Evolutionary conservation across 2,329 filamentous ascomycete species (phyloP).

Genomic region (Chlorencoelia australis): DNA sequence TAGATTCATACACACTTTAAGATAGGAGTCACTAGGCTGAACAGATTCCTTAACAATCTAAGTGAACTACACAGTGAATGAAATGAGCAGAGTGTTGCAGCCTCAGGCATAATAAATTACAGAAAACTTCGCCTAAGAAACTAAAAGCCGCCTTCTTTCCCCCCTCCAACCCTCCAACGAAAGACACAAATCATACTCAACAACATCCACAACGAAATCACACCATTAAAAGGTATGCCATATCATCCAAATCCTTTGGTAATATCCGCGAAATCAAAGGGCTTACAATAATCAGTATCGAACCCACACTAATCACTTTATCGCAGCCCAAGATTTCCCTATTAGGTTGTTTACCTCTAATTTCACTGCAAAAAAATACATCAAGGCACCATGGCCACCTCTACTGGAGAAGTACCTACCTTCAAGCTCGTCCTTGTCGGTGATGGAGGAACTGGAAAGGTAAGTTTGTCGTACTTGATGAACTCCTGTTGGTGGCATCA

Average conservation of each 20-base stretch:
- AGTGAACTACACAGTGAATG: no score
- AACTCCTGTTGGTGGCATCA: slow-evolving; percentile 6
- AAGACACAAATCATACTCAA: slow-evolving; percentile 24
- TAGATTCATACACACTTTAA: no score
- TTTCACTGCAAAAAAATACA: slow-evolving; percentile 15
- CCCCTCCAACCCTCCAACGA: no score
- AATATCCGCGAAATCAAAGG: background rate
- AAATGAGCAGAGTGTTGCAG: background rate
- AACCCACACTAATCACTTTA: slow-evolving; percentile 1
- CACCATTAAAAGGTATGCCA: slow-evolving; percentile 20
- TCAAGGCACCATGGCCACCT: slow-evolving; percentile 51
- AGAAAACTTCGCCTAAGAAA: slow-evolving; percentile 12
- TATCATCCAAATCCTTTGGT: slow-evolving; percentile 2
- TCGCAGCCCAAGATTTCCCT: no score
- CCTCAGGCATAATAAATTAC: slow-evolving; percentile 12
- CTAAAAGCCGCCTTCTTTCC: slow-evolving; percentile 6
- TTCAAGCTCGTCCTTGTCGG: slow-evolving; percentile 99
- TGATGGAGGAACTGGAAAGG: slow-evolving; percentile 99
- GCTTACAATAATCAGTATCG: slow-evolving; percentile 3
- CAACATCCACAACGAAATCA: slow-evolving; percentile 24
- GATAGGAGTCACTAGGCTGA: no score
- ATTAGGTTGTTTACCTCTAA: slow-evolving; percentile 23
- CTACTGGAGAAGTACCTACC: slow-evolving; percentile 52
- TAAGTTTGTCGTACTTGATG: slow-evolving; percentile 34
- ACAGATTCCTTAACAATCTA: no score